Base-by-base conservation (phyloP, 768 basidiomycete genomes). In the Termitomyces sp. region DNA sequence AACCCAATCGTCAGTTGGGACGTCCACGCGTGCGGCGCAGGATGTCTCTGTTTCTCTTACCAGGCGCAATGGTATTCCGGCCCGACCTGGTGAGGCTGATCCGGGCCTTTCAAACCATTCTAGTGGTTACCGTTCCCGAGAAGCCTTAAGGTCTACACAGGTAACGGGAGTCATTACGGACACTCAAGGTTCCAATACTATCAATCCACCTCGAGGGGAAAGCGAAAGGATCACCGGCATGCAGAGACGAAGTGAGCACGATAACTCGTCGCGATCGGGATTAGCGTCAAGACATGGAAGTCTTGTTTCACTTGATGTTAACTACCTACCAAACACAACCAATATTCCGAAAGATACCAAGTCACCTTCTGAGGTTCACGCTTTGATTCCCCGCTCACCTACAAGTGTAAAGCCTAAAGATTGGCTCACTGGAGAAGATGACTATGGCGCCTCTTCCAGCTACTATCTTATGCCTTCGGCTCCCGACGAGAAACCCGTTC, bases 351-450 rank as follows among this genome's bases (percentile, higher is more conserved):
- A 35, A 38, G 50, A 50, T 20, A 44, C 61, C 12, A 30, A 60
- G 18, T n/a, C 46, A n/a, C 43, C 51, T 7, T 48, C 50, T 5
- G 36, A 48, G 23, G 49, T 30, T 1, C 55, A 60, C 16, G 32
- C 54, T 33, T 18, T 46, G 6, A 38, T 28, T 20, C 28, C 56
- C 4, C 56, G 41, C 14, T 44, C 58, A 14, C 56, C 57, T n/a
- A 35, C 36, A 28, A 53, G 18, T 18, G 50, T 8, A 20, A 57
- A 52, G 50, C 58, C 60, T 4, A 77, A 73, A 63, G 89, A 92
- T 67, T 91, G 91, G 90, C 72, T 93, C 36, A 91, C 91, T 18
- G 91, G 91, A 9, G 81, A 82, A 56, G 82, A 84, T 57, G 77
- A 80, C 47, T 73, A 77, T 28, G 46, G 56, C 50, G 58, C 54